phyloP scores from a whole-genome alignment of 169 alveolate species.

The Theileria sp. region DNA sequence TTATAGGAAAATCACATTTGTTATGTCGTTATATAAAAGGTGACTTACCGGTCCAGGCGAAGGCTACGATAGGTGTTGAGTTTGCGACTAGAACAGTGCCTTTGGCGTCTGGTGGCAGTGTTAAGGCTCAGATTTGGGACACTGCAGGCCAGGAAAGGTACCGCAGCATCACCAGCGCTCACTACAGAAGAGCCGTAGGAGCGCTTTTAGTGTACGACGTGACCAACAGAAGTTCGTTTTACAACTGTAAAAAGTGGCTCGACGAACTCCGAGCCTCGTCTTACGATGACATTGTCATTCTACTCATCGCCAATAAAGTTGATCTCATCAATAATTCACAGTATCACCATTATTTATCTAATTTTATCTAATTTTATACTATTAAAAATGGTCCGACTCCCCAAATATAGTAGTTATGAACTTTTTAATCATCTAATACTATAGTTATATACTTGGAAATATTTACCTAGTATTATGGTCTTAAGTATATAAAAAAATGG shows the following conservation, averaged over 20 bases:
- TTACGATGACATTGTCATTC: constrained; percentile 96
- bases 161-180: constrained; percentile 92
- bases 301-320: constrained; percentile 98
- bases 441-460: no score
- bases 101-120: constrained; percentile 91
- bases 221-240: constrained; percentile 87
- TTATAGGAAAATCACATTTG: constrained; percentile 86
- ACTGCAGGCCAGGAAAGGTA: constrained; percentile 95
- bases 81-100: constrained; percentile 97
- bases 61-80: constrained; percentile 98
- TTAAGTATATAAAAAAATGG: no score
- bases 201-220: constrained; percentile 93
- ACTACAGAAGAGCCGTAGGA: constrained; percentile 94
- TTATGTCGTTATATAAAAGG: constrained; percentile 93
- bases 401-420: no score
- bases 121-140: constrained; percentile 88
- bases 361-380: no score
- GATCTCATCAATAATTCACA: constrained; percentile 80
- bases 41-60: constrained; percentile 90
- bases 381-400: no score
- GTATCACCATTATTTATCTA: no score
- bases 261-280: constrained; percentile 96
- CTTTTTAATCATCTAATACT: no score
- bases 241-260: constrained; percentile 89
- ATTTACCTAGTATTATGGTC: no score